Percentiles rank a stretch among this genome's conserved stretches.
Evolutionary conservation across 345 rosid species (phyloP).

Genomic region (Rhodamnia rubescens): DNA sequence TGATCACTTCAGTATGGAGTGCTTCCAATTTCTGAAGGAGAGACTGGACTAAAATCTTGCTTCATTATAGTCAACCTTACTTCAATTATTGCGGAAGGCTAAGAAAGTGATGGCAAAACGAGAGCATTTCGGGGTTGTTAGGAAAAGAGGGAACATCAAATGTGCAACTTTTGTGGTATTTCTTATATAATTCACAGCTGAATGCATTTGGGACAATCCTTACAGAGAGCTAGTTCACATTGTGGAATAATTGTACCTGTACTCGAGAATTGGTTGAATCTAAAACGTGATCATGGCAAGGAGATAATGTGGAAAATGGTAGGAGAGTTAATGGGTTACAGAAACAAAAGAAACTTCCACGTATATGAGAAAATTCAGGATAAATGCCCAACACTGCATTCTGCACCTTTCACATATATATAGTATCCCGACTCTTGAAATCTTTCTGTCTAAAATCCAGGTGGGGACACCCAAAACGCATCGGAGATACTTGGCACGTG

Average conservation of each 20-base stretch:
- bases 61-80: neutral
- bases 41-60: neutral
- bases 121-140: neutral
- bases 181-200: neutral
- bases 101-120: neutral
- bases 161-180: neutral
- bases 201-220: neutral
- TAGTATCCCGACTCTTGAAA: neutral
- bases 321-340: neutral
- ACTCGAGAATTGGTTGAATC: neutral
- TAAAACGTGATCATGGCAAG: neutral
- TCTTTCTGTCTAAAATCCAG: conserved; percentile 15
- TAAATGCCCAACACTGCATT: neutral
- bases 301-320: neutral
- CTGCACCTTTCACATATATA: neutral
- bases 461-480: conserved; percentile 93
- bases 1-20: neutral
- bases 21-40: neutral
- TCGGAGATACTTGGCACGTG: conserved; percentile 74
- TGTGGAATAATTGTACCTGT: neutral
- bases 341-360: neutral
- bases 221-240: neutral
- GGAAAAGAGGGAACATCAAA: neutral
- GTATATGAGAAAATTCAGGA: neutral
- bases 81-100: neutral